Base-by-base conservation (phyloP, 2,329 filamentous ascomycete species). In the Lecanoromycetidae sp. region DNA sequence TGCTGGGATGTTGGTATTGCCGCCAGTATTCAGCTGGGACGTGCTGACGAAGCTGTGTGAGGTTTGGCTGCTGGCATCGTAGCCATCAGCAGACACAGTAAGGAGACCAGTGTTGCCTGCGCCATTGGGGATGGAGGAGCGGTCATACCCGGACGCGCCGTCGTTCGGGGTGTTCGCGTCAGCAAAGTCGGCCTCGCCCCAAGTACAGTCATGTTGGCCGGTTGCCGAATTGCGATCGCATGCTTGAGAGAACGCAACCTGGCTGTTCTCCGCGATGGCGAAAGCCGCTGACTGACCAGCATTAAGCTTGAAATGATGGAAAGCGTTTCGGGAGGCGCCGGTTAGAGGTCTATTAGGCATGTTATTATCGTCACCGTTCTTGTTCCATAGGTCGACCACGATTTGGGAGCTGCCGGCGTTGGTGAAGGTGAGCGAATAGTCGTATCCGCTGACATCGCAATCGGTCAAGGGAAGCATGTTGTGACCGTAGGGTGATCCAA, bases 331-430 rank as follows among this genome's bases (percentile, higher is more conserved):
- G 20, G 34, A 40, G 10, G 34, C 33, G 30, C 50, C 42, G 29
- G 33, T 48, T 19, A 46, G 41, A 17, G 26, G 13, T 15, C 44
- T 32, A 32, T 44, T 44, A 1, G 44, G 3, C 8, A 25, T 42
- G 5, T 44, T 19, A 15, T 29, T 15, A 27, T 52, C 46, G 19
- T 46, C 41, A 25, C 52, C 52, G 20, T 33, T 23, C 37, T 54
- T 54, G 48, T 54, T 52, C 52, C 52, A 54, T 22, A 54, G 17
- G 22, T 29, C 42, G 34, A 51, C 30, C 17, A 29, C 26, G 27
- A 46, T 35, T 9, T 41, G n/a, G n/a, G n/a, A n/a, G n/a, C n/a
- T 6, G 26, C 36, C 42, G 6, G 15, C 29, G 30, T 25, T 33
- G 12, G 23, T 39, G 41, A 51, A 52, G n/a, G 41, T 52, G 37